phyloP scores from a whole-genome alignment of 495 filamentous ascomycete species.

The Aspergillus diversus region DNA sequence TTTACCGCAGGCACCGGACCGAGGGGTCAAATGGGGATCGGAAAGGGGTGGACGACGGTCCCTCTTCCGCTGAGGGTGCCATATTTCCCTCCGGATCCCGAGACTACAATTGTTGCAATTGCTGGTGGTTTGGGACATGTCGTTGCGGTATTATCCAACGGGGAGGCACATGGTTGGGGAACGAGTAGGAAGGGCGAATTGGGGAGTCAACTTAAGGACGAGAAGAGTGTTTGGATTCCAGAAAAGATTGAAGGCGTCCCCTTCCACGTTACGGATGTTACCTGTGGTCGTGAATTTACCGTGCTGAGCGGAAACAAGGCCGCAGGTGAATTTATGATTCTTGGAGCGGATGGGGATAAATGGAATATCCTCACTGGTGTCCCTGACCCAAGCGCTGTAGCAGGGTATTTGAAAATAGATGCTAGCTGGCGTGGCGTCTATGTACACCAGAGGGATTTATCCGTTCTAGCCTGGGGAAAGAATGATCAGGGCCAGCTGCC shows the following conservation, averaged over 20 bases:
- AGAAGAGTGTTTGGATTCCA: constrained; percentile 58
- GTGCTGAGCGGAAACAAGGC: constrained; percentile 60
- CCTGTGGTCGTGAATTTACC: constrained; percentile 84
- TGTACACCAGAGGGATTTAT: constrained; percentile 51
- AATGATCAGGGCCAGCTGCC: constrained; percentile 82
- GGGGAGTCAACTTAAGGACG: constrained; percentile 47
- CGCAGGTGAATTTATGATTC: constrained; percentile 58
- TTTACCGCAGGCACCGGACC: constrained; percentile 65
- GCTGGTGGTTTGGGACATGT: constrained; percentile 77
- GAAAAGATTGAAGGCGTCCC: constrained; percentile 56
- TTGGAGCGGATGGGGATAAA: constrained; percentile 66
- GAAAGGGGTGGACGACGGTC: constrained; percentile 31
- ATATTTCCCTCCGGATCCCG: constrained; percentile 61
- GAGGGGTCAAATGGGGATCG: constrained; percentile 75
- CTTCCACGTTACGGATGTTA: constrained; percentile 57
- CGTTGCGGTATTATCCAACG: constrained; percentile 71
- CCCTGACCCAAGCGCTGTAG: constrained; percentile 31
- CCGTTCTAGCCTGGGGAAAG: constrained; percentile 63
- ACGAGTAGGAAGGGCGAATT: constrained; percentile 82
- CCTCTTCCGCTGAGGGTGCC: constrained; percentile 36
- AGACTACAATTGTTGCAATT: constrained; percentile 55
- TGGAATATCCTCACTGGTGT: constrained; percentile 58
- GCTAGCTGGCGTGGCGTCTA: constrained; percentile 86
- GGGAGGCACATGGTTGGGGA: constrained; percentile 88
- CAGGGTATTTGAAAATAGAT: constrained; percentile 44